Percentiles rank a stretch among this genome's conserved stretches.
These are phyloP conservation scores for Arachnomyces sp. DNA, from an alignment of 2,329 filamentous ascomycete genomes.

Conservation along the genomic window DNA sequence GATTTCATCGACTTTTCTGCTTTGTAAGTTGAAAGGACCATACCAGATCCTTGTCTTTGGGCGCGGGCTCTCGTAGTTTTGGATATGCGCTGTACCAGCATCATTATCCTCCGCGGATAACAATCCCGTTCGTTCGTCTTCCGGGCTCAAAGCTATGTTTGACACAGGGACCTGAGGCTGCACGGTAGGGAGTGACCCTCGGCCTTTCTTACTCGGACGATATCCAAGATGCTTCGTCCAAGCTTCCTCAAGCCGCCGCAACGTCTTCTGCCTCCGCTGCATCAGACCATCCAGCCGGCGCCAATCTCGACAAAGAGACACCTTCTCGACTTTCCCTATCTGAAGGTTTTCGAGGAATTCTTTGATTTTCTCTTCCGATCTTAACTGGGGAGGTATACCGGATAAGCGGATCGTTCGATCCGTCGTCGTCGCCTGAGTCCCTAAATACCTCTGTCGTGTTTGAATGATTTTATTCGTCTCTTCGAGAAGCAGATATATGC, in stretches of 20 bases:
- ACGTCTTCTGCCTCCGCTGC: constrained; percentile 53
- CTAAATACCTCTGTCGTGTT: constrained; percentile 82
- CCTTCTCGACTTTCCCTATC: constrained; percentile 82
- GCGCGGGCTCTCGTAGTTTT: constrained; percentile 40
- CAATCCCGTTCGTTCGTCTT: constrained; percentile 56
- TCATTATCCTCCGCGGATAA: constrained; percentile 33
- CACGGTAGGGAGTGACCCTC: constrained; percentile 30
- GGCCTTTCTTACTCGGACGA: constrained; percentile 41
- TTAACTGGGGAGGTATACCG: constrained; percentile 71
- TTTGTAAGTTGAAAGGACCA: constrained; percentile 65
- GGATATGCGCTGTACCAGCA: constrained; percentile 32
- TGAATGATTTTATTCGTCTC: constrained; percentile 82
- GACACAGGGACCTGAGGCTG: constrained; percentile 35
- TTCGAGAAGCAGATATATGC: constrained; percentile 72
- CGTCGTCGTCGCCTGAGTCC: constrained; percentile 88
- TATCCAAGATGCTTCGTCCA: constrained; percentile 72
- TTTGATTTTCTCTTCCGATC: constrained; percentile 76
- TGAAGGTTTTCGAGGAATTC: constrained; percentile 78
- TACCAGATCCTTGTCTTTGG: constrained; percentile 72
- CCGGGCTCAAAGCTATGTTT: constrained; percentile 28
- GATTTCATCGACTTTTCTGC: constrained; percentile 75
- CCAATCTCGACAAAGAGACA: constrained; percentile 85
- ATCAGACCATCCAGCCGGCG: constrained; percentile 69
- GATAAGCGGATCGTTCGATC: constrained; percentile 89
- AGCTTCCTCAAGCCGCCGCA: constrained; percentile 71